Conservation (phyloP, 768 basidiomycete species). For the Pisolithus marmoratus region DNA sequence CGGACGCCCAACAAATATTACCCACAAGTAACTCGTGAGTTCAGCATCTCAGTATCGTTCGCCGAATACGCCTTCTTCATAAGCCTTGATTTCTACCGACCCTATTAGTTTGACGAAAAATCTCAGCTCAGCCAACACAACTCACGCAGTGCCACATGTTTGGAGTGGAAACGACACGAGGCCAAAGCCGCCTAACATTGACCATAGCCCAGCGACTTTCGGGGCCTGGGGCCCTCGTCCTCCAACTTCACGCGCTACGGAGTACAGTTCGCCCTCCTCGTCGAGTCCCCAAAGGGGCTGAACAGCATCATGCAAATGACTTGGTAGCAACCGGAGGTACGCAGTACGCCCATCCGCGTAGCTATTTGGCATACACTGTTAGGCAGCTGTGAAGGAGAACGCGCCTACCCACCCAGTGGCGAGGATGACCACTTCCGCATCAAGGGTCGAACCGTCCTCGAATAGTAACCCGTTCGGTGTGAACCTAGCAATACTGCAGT, state of each 20-base stretch:
- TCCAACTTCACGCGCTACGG: conserved; percentile 44
- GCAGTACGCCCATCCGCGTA: background rate
- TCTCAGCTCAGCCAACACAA: conserved; percentile 6
- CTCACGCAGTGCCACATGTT: conserved; percentile 60
- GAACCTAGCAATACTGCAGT: conserved; percentile 42
- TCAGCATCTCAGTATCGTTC: conserved; percentile 11
- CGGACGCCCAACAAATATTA: too few species aligned
- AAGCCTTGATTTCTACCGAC: conserved; percentile 60
- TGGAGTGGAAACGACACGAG: conserved; percentile 61
- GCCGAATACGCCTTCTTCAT: conserved; percentile 43
- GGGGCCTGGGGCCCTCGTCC: conserved; percentile 18
- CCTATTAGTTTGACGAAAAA: background rate
- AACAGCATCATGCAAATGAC: conserved; percentile 1
- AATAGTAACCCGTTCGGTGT: conserved; percentile 40
- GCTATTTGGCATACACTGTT: background rate
- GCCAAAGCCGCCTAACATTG: conserved; percentile 61
- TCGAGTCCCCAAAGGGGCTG: conserved; percentile 20
- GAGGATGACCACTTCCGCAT: conserved; percentile 53
- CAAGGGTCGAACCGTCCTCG: conserved; percentile 40
- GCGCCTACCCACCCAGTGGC: conserved; percentile 45
- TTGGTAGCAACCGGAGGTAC: conserved; percentile 5
- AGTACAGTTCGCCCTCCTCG: conserved; percentile 16
- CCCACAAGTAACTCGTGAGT: too few species aligned
- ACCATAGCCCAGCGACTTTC: conserved; percentile 38
- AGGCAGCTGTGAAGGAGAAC: background rate